Evolutionary conservation across 805 yeast genomes (phyloP), one percentile per base, ranked within the genome.

Genomic region (Kodamaea lidongshanica): DNA sequence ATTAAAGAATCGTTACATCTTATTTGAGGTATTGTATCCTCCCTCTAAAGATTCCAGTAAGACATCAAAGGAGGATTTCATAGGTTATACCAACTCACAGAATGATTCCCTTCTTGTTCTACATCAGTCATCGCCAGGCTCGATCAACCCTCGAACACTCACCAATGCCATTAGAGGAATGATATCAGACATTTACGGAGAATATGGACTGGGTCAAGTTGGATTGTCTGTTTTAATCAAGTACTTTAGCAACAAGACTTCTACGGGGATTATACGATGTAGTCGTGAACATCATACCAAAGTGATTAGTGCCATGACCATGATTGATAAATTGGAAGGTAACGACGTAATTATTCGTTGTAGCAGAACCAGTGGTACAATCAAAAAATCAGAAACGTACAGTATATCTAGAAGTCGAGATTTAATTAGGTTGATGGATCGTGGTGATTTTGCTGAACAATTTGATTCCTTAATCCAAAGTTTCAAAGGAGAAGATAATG

Each of bases 261-360:
- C 87, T 0, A 78, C 87, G 0, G 96, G 96, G 0, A 88, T 88
- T 4, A 46, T 89, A 12, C 66, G 95, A 38, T 82, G 89, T 34
- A 70, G 79, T 6, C 54, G 94, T 34, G 81, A 73, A 26, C 75
- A 77, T 34, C 70, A 65, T 29, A 73, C 77, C 25, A 44, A 71
- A 3, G 72, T 85, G 1, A 61, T 84, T 34, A 84, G 80, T 0
- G 84, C 95, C 0, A 51, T 89, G 37, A 59, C 75, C 1, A 51
- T 77, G 27, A 70, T 79, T 7, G 63, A 62, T 22, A 57, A 58
- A 16, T 45, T 86, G 3, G 76, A 67, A 11, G 74, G 69, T 13
- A 47, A 48, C 17, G 56, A 58, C 5, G 70, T 76, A 4, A 67
- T 80, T 7, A 52, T 87, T 10, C 65, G 77, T 32, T 78, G 83